These are phyloP conservation scores for Nepenthes gracilis DNA, from an alignment of 148 eudicot genomes.

Conservation along the genomic window DNA sequence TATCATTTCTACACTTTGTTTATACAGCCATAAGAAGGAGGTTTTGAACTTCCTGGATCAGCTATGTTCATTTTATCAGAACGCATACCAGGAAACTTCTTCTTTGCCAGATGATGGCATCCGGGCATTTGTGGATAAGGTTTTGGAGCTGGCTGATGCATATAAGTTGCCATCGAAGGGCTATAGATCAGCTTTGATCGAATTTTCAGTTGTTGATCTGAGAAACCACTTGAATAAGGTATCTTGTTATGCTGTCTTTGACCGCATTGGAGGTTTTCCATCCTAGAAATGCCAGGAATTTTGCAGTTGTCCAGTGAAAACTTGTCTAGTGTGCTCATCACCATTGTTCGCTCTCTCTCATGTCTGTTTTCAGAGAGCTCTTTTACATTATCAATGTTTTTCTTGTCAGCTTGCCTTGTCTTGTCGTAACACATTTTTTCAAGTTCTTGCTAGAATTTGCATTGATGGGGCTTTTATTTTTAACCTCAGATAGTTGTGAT, in stretches of 20 bases:
- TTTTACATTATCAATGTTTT: too few relatives aligned
- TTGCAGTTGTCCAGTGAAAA: too few relatives aligned
- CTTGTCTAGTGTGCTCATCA: too few relatives aligned
- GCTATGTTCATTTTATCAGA: slow-evolving; percentile 55
- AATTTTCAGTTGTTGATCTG: slow-evolving; percentile 39
- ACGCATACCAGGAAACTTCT: slow-evolving; percentile 30
- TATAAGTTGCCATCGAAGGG: slow-evolving; percentile 45
- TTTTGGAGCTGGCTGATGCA: slow-evolving; percentile 47
- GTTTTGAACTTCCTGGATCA: slow-evolving; percentile 73
- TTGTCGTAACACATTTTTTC: background rate
- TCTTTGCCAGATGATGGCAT: slow-evolving; percentile 27
- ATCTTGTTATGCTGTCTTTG: background rate
- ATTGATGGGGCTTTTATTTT: background rate
- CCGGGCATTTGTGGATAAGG: slow-evolving; percentile 47
- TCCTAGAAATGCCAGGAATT: background rate
- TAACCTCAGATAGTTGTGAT: background rate
- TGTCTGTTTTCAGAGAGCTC: too few relatives aligned
- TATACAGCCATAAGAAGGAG: slow-evolving; percentile 71
- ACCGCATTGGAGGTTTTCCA: background rate
- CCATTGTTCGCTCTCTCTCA: too few relatives aligned
- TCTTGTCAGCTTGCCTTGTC: background rate
- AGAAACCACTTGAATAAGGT: slow-evolving; percentile 63
- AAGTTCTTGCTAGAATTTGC: background rate
- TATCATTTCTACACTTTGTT: slow-evolving; percentile 3
- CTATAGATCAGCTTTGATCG: slow-evolving; percentile 37